A percentile compares a stretch with the other conserved stretches of the same genome.
Conservation (phyloP, 2,329 filamentous ascomycete species). For the Aspergillus terreus region DNA sequence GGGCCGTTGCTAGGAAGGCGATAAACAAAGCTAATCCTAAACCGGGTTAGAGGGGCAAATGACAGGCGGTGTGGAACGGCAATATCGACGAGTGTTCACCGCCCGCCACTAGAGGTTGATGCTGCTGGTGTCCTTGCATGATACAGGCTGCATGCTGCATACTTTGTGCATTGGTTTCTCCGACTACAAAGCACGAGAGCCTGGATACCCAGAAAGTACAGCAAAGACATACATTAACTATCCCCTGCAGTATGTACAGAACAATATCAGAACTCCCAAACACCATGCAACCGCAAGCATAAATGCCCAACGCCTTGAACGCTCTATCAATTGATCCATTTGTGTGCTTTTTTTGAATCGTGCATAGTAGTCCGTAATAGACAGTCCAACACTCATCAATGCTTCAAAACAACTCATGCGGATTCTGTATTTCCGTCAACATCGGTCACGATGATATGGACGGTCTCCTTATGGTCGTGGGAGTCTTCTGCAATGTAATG, state of each 20-base stretch:
- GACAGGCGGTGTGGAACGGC: slow-evolving; percentile 9
- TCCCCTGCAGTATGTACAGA: neutral
- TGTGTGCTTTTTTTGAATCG: neutral
- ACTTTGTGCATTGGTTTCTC: neutral
- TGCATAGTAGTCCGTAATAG: neutral
- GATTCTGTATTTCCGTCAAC: slow-evolving; percentile 5
- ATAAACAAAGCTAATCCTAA: slow-evolving; percentile 31
- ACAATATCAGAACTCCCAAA: neutral
- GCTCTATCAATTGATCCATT: neutral
- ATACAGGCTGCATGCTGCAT: neutral
- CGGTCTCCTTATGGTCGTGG: slow-evolving; percentile 18
- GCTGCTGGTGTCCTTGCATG: neutral
- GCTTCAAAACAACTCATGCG: neutral
- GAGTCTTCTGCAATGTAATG: slow-evolving; percentile 16
- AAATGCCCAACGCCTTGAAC: neutral
- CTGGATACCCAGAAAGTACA: neutral
- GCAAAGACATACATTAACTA: no score
- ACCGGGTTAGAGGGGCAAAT: slow-evolving; percentile 8
- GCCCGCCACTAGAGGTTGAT: slow-evolving; percentile 6
- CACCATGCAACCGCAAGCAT: slow-evolving; percentile 3
- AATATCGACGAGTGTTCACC: slow-evolving; percentile 9
- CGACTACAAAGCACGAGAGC: neutral
- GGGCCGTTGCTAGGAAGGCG: slow-evolving; percentile 20
- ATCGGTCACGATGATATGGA: slow-evolving; percentile 30
- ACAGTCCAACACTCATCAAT: neutral